These are phyloP conservation scores for Beauveria rudraprayagi DNA, from an alignment of 2,329 filamentous ascomycete species.

Conservation along the genomic window DNA sequence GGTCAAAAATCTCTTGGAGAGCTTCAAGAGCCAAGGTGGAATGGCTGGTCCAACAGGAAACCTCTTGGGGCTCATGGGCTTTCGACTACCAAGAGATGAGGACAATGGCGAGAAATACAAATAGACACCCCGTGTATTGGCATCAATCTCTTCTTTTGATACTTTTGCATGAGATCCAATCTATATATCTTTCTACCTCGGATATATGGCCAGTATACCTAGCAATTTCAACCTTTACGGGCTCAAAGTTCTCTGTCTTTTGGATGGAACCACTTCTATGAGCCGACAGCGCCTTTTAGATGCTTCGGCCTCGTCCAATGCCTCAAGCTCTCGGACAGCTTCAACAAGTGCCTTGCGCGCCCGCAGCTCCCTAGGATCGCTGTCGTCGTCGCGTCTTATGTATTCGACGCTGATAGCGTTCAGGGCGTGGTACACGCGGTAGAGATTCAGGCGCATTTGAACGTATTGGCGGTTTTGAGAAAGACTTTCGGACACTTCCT, in stretches of 20 bases:
- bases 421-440: conserved; percentile 50
- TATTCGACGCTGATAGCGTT: conserved; percentile 46
- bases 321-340: conserved; percentile 38
- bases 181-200: not conserved
- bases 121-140: not conserved
- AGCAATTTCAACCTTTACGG: not conserved
- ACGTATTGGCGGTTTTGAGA: conserved; percentile 38
- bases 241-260: conserved; percentile 26
- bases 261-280: conserved; percentile 36
- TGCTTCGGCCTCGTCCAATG: conserved; percentile 25
- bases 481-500: conserved; percentile 16
- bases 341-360: conserved; percentile 43
- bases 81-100: conserved; percentile 74
- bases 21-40: conserved; percentile 84
- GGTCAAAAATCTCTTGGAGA: conserved; percentile 83
- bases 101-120: conserved; percentile 37
- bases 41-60: conserved; percentile 82
- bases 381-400: conserved; percentile 42
- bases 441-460: conserved; percentile 43
- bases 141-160: not conserved
- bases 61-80: conserved; percentile 76
- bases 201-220: not conserved
- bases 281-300: conserved; percentile 27
- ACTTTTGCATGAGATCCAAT: not conserved
- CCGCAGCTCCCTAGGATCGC: conserved; percentile 42